Evolutionary conservation across 441 rosid genomes (phyloP).

Genomic region (Pelargonium australe): DNA sequence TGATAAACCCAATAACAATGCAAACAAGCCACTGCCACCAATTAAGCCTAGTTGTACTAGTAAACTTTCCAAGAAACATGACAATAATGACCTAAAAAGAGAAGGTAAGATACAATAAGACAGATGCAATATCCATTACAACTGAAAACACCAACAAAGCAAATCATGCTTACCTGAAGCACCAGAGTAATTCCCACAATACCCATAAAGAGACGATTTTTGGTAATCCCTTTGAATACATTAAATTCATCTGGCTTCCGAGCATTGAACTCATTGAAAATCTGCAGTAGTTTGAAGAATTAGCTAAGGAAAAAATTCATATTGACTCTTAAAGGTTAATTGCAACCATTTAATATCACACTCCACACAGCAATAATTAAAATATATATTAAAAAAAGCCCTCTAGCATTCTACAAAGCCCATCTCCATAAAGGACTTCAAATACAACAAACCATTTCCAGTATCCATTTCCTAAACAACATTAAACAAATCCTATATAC

Average conservation of each 20-base stretch:
- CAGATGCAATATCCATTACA: not conserved
- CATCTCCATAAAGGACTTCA: no score
- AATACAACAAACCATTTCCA: no score
- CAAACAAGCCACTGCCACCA: slow-evolving; percentile 78
- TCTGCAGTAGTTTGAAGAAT: slow-evolving; percentile 38
- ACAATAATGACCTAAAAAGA: slow-evolving; percentile 53
- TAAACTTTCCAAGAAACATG: slow-evolving; percentile 77
- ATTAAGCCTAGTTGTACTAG: slow-evolving; percentile 55
- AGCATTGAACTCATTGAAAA: slow-evolving; percentile 90
- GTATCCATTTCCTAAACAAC: no score
- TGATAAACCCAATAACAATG: slow-evolving; percentile 45
- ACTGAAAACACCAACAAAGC: slow-evolving; percentile 5
- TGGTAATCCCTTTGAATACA: slow-evolving; percentile 59
- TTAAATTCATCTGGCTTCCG: slow-evolving; percentile 85
- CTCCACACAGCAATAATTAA: no score
- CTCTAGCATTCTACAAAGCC: no score
- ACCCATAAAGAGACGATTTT: slow-evolving; percentile 66
- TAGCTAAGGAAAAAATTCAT: not conserved
- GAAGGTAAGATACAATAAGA: not conserved
- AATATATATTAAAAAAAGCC: no score
- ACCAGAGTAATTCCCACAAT: slow-evolving; percentile 57
- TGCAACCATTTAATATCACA: no score
- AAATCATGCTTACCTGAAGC: slow-evolving; percentile 54
- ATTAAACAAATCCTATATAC: no score
- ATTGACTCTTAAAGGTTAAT: no score